Evolutionary conservation across 2,329 filamentous ascomycete genomes (phyloP), one percentile per base, ranked within the genome.

Genomic region (Didymella arachidicola): DNA sequence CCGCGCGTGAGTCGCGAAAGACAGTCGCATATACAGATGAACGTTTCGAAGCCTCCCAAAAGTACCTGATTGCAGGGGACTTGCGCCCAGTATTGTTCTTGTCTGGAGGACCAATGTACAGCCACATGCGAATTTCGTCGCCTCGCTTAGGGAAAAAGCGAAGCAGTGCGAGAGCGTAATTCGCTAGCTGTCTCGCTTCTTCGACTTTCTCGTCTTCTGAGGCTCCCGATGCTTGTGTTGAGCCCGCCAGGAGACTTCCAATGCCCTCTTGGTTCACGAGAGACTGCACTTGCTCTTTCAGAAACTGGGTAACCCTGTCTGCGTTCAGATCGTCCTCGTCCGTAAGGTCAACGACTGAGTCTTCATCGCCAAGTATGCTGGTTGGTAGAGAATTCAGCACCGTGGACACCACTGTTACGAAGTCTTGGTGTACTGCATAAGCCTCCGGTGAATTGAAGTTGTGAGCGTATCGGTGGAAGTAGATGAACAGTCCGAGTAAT

Each of bases 61-160:
- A 91, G 71, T 92, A 97, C 66, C 89, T 89, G 57, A 94, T 87
- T 0, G 90, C 87, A 0, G 91, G 89, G 8, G 88, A 57, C 63
- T 69, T 73, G 6, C 73, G 67, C 27, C 78, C 65, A 7, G 60
- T 61, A 69, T 75, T 50, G 71, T 70, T 63, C 50, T 72, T 62
- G 2, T 82, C 78, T 4, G 90, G 82, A 42, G 89, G 87, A 0
- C 92, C 91, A 39, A 95, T 83, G 71, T 95, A 98, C 0, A 98
- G 81, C 79, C 92, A 94, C 92, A 98, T 96, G 22, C 93, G 89
- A 60, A 97, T 96, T 59, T 97, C 93, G 70, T 97, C 93, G 3
- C 88, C 89, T 59, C 87, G 85, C 7, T 83, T 81, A 8, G 94
- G 93, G 65, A 98, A 98, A 67, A 93, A 93, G 58, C 91, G 87